These are phyloP conservation scores for Hamigera avellanea DNA, from an alignment of 495 filamentous ascomycete genomes.

Conservation along the genomic window DNA sequence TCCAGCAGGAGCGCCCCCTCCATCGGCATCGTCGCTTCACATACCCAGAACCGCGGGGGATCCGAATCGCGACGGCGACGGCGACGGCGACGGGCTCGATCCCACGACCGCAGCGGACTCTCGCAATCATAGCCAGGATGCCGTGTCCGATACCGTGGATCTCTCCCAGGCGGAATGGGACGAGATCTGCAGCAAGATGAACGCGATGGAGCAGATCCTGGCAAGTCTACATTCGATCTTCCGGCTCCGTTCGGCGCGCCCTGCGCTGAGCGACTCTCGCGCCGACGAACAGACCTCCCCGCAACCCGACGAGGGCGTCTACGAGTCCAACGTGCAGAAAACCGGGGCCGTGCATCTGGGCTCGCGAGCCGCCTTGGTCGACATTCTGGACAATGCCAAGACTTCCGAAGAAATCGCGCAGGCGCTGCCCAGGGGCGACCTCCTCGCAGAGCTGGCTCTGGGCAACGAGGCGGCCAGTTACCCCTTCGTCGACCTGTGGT, in stretches of 20 bases:
- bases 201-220: conserved; percentile 32
- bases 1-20: conserved; percentile 3
- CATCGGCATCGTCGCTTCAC: conserved; percentile 2
- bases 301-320: conserved; percentile 31
- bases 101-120: no score
- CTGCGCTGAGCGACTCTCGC: conserved; percentile 1
- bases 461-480: conserved; percentile 72
- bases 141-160: conserved; percentile 19
- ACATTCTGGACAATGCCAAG: conserved; percentile 33
- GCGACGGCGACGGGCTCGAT: background rate
- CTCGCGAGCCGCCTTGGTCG: conserved; percentile 41
- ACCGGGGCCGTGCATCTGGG: conserved; percentile 46
- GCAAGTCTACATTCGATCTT: conserved; percentile 27
- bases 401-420: conserved; percentile 24
- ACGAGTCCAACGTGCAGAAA: conserved; percentile 31
- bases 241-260: conserved; percentile 17
- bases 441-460: conserved; percentile 69
- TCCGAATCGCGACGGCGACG: background rate
- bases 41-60: no score
- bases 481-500: conserved; percentile 59
- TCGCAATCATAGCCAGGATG: background rate
- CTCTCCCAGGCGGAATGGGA: conserved; percentile 34
- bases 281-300: conserved; percentile 5
- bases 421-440: conserved; percentile 62
- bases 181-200: conserved; percentile 33